Percentiles rank a stretch among this genome's conserved stretches.
These are phyloP conservation scores for Phlebopus sp. DNA, from an alignment of 1,284 basidiomycete genomes.

Conservation along the genomic window DNA sequence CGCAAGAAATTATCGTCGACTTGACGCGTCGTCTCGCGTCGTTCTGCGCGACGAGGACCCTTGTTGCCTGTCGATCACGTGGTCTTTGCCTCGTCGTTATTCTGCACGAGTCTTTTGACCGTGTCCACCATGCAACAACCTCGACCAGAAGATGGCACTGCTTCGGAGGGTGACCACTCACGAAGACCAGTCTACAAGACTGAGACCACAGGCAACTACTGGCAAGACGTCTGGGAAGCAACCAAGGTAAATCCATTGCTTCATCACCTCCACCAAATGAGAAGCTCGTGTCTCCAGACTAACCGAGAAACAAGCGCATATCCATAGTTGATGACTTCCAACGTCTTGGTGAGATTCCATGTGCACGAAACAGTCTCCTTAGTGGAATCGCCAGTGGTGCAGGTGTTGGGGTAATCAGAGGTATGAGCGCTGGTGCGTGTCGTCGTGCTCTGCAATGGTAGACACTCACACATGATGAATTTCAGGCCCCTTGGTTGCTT, in stretches of 20 bases:
- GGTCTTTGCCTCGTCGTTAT: constrained; percentile 4
- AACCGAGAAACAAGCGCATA: constrained; percentile 43
- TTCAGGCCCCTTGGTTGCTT: constrained; percentile 44
- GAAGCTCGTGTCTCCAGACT: constrained; percentile 13
- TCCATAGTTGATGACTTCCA: constrained; percentile 43
- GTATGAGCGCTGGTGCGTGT: constrained; percentile 47
- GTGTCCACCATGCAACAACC: not conserved
- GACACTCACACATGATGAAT: constrained; percentile 9
- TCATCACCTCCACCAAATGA: not conserved
- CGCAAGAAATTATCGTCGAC: too few species aligned
- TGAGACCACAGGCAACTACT: constrained; percentile 44
- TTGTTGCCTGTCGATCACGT: too few species aligned
- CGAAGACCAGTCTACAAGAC: constrained; percentile 37
- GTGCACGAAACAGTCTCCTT: constrained; percentile 51
- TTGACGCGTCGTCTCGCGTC: too few species aligned
- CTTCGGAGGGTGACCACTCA: constrained; percentile 8
- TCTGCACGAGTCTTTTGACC: not conserved
- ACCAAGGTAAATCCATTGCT: constrained; percentile 36
- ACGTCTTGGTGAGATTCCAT: constrained; percentile 58
- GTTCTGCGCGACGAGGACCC: too few species aligned
- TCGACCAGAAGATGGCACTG: constrained; percentile 7
- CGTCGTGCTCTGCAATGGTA: not conserved
- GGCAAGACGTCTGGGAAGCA: constrained; percentile 42
- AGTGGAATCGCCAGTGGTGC: constrained; percentile 53
- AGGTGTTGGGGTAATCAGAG: constrained; percentile 57